Evolutionary conservation across 2,329 filamentous ascomycete species (phyloP), one percentile per base, ranked within the genome.

Genomic region (Aspergillus japonicus): DNA sequence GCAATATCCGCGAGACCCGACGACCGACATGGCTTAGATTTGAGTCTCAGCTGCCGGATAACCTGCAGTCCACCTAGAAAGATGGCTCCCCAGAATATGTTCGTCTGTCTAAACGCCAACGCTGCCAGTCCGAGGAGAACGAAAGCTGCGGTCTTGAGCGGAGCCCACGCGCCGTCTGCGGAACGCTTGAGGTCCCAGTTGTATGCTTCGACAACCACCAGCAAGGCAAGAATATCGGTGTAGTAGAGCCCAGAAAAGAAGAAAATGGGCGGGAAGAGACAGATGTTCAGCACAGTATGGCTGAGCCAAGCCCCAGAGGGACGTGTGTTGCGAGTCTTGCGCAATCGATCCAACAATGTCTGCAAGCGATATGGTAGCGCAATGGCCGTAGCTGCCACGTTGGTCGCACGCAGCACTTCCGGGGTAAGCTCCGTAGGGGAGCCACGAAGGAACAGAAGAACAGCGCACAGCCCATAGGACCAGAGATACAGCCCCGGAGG

Each of bases 241-340:
- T 99, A 99, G 75, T 96, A 99, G 7, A 99, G 80, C 0, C 87
- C 92, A 0, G 92, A 95, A 76, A 99, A 99, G 82, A 99, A 99
- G 81, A 96, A 97, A 0, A 99, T 75, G 0, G 93, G 86, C 0
- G 95, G 95, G 63, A 98, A 97, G 0, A 96, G 80, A 19, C 87
- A 87, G 47, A 96, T 85, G 66, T 97, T 96, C 65, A 95, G 70
- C 2, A 89, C 89, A 1, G 72, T 73, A 65, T 77, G 74, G 60
- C 72, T 75, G 50, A 77, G 53, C 67, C 73, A 73, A 16, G 74
- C 69, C 53, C 68, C 63, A 56, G 71, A 57, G 61, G 69, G 66
- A 16, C 71, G 68, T 10, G 60, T 70, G 57, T 72, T 73, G 23
- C 60, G 67, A 35, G 70, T 66, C 35, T 64, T 70, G 39, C 80